phyloP scores from a whole-genome alignment of 2,329 filamentous ascomycete genomes.

The Polytolypa hystricis region DNA sequence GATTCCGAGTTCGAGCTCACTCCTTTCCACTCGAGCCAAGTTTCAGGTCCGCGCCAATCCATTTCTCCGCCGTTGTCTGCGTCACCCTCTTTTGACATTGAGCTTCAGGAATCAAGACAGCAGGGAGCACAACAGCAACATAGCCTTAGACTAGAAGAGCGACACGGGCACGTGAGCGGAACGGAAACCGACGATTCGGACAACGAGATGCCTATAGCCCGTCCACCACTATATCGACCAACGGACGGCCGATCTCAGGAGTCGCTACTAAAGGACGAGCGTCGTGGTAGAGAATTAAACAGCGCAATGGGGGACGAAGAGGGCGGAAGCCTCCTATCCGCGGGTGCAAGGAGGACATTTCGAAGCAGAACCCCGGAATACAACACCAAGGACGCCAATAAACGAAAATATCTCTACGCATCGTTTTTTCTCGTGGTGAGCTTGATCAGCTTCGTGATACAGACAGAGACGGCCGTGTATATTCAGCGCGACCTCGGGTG shows the following conservation, averaged over 20 bases:
- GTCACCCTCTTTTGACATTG: neutral
- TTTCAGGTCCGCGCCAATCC: neutral
- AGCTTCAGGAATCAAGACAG: neutral
- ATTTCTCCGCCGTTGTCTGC: neutral
- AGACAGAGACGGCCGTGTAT: conserved; percentile 92
- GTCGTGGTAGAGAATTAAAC: conserved; percentile 25
- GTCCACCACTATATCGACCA: conserved; percentile 38
- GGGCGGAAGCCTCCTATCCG: conserved; percentile 27
- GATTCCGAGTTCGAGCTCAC: conserved; percentile 1
- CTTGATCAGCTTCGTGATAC: conserved; percentile 77
- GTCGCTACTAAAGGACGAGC: conserved; percentile 44
- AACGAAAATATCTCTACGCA: conserved; percentile 77
- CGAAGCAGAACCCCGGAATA: conserved; percentile 65
- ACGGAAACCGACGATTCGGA: conserved; percentile 29
- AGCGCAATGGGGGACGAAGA: conserved; percentile 21
- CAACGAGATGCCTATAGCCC: conserved; percentile 35
- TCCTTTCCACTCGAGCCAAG: neutral
- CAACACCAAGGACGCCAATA: conserved; percentile 53
- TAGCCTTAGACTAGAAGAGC: neutral
- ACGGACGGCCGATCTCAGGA: conserved; percentile 39
- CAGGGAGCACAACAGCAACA: neutral
- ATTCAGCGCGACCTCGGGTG: conserved; percentile 86
- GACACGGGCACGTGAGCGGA: neutral
- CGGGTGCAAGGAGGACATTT: conserved; percentile 50
- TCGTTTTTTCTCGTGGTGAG: conserved; percentile 72